Base-by-base conservation (phyloP, 306 rosid genomes). In the Prunus kanzakura region DNA sequence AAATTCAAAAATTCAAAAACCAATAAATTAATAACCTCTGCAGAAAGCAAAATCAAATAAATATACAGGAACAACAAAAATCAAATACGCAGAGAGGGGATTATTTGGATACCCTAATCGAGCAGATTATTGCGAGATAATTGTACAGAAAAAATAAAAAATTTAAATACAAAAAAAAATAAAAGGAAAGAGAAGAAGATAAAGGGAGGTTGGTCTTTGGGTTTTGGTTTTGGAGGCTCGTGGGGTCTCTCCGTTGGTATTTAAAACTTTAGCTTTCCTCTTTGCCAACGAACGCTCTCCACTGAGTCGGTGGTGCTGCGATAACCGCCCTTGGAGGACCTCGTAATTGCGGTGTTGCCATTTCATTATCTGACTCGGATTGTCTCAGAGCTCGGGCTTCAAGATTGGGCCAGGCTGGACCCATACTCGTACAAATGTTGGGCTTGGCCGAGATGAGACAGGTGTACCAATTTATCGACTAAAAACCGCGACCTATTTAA, bases 231-330 rank as follows among this genome's bases (percentile, higher is more conserved):
- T 61, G 20, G 72, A 32, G 50, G 1, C 29, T 41, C 41, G 79
- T 50, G 67, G 27, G 45, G 75, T 30, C 63, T 47, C 62, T 60
- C 43, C 62, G 22, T 55, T n/a, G 65, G 47, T 65, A 79, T 79
- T 79, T 71, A 72, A 71, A 79, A 69, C 65, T 41, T 4, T 1
- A 41, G 46, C 54, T 66, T 61, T 29, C 57, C 67, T 19, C 62
- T 56, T 60, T 64, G 65, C 79, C 70, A 80, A 77, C 76, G 63
- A 76, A 62, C 50, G 64, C 71, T 69, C 64, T 84, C 77, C 84
- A 70, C 82, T 63, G 22, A 73, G 87, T 73, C 80, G 74, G 82
- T 73, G 82, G 20, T 66, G 15, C 25, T 1, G 3, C 58, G 4
- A 54, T n/a, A 46, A 69, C 13, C n/a, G 41, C 82, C 82, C 80